A percentile compares a stretch with the other conserved stretches of the same genome.
Conservation (phyloP, 495 filamentous ascomycete species). For the Xylaria venustula region DNA sequence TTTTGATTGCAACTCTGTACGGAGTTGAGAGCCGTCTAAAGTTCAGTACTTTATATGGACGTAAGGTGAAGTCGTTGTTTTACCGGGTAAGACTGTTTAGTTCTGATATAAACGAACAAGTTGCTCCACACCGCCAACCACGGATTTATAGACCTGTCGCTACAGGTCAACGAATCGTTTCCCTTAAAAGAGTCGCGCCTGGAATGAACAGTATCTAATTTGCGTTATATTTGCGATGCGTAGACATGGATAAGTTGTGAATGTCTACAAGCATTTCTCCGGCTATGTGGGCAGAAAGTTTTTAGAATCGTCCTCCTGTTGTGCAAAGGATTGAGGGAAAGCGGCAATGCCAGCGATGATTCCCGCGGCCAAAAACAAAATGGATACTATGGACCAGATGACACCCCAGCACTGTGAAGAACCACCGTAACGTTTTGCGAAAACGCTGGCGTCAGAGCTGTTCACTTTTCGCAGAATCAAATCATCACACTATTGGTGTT, state of each 20-base stretch:
- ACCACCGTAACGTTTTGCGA: conserved; percentile 73
- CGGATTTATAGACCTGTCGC: too few species aligned
- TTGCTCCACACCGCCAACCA: too few species aligned
- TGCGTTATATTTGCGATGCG: too few species aligned
- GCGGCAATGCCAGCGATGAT: conserved; percentile 75
- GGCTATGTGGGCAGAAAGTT: conserved; percentile 54
- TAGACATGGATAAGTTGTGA: neutral
- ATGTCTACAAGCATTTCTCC: neutral
- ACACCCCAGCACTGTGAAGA: conserved; percentile 81
- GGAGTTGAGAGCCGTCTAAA: too few species aligned
- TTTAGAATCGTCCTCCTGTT: conserved; percentile 69
- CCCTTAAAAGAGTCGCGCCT: too few species aligned
- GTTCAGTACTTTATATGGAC: too few species aligned
- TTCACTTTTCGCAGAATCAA: conserved; percentile 83
- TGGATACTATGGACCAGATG: conserved; percentile 70
- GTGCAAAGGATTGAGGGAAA: conserved; percentile 63
- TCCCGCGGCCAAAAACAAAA: conserved; percentile 66
- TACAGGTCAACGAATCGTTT: too few species aligned
- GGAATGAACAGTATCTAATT: neutral
- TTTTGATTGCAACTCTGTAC: too few species aligned
- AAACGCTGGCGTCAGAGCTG: conserved; percentile 76
- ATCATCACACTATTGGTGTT: conserved; percentile 62
- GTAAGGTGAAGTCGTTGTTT: too few species aligned
- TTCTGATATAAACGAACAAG: too few species aligned
- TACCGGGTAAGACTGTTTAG: too few species aligned